Conservation (phyloP, 352 stramenopile genomes). For the Globisporangium apiculatum region DNA sequence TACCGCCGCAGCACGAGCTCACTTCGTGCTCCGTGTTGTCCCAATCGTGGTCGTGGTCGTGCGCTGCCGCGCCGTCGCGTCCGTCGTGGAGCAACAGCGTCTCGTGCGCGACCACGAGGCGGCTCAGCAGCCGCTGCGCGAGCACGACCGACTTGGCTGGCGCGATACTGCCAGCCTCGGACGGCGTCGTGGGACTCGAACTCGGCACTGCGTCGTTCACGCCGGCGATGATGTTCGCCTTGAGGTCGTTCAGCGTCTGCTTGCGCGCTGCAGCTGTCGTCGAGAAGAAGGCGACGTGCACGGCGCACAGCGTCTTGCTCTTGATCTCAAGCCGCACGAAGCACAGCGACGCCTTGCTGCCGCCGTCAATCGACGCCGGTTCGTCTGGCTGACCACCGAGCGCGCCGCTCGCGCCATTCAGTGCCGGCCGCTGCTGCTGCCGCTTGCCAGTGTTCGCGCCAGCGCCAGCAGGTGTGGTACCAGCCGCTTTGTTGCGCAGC, state of each 20-base stretch:
- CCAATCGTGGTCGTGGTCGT: slow-evolving; percentile 12
- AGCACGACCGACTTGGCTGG: slow-evolving; percentile 28
- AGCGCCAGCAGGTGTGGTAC: slow-evolving; percentile 2
- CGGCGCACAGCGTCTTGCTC: slow-evolving; percentile 64
- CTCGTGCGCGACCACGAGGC: slow-evolving; percentile 69
- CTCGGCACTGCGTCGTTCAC: slow-evolving; percentile 36
- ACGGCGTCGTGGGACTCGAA: slow-evolving; percentile 8
- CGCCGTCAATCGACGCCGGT: slow-evolving; percentile 14
- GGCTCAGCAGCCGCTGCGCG: slow-evolving; percentile 75
- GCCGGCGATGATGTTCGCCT: slow-evolving; percentile 43
- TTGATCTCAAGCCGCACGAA: slow-evolving; percentile 81
- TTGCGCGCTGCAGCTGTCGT: slow-evolving; percentile 52
- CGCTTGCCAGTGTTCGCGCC: slow-evolving; percentile 11
- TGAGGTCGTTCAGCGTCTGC: slow-evolving; percentile 67
- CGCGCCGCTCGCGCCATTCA: slow-evolving; percentile 8
- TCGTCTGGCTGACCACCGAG: slow-evolving; percentile 7
- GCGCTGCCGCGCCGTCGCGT: slow-evolving; percentile 3
- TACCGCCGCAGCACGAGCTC: slow-evolving; percentile 68
- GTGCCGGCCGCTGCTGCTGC: slow-evolving; percentile 23
- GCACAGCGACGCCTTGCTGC: slow-evolving; percentile 58
- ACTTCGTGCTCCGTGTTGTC: slow-evolving; percentile 15
- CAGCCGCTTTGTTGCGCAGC: slow-evolving; percentile 15
- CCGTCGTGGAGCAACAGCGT: slow-evolving; percentile 46
- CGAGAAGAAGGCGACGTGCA: slow-evolving; percentile 87
- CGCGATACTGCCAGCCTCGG: background rate